Evolutionary conservation across 164 flowering plant genomes (phyloP).

Genomic region (Platanus orientalis): DNA sequence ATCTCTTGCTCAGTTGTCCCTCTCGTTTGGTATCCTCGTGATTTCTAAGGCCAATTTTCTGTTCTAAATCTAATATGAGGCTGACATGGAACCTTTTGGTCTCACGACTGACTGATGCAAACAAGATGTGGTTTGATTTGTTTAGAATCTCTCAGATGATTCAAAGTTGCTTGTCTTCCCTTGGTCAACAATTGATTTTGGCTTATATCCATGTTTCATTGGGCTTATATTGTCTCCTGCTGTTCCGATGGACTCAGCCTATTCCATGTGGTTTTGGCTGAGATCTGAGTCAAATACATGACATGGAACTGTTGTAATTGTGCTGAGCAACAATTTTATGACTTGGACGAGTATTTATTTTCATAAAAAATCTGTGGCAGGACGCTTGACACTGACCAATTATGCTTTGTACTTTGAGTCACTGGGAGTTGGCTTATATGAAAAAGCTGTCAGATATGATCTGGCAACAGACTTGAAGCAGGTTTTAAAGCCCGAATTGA

Average conservation of each 20-base stretch:
- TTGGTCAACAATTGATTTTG: neutral
- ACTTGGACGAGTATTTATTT: neutral
- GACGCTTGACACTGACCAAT: conserved; percentile 74
- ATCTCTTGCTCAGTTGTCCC: neutral
- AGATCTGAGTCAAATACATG: neutral
- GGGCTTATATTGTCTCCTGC: neutral
- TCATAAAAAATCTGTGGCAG: conserved; percentile 27
- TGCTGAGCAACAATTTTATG: neutral
- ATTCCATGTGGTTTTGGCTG: neutral
- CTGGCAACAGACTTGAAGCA: conserved; percentile 69
- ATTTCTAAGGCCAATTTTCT: neutral
- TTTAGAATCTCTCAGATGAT: neutral
- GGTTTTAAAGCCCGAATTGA: conserved; percentile 77
- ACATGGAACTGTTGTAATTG: neutral
- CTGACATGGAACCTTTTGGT: neutral
- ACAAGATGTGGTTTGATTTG: neutral
- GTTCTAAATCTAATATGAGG: neutral
- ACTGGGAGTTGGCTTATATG: conserved; percentile 71
- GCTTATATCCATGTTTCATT: neutral
- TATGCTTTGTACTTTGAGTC: conserved; percentile 84
- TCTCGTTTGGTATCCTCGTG: neutral
- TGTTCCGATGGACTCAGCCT: neutral
- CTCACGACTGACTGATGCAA: neutral
- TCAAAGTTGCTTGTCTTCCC: neutral
- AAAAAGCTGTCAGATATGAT: conserved; percentile 78